These are phyloP conservation scores for Singerocomus inundabilis DNA, from an alignment of 1,284 basidiomycete genomes.

Conservation along the genomic window DNA sequence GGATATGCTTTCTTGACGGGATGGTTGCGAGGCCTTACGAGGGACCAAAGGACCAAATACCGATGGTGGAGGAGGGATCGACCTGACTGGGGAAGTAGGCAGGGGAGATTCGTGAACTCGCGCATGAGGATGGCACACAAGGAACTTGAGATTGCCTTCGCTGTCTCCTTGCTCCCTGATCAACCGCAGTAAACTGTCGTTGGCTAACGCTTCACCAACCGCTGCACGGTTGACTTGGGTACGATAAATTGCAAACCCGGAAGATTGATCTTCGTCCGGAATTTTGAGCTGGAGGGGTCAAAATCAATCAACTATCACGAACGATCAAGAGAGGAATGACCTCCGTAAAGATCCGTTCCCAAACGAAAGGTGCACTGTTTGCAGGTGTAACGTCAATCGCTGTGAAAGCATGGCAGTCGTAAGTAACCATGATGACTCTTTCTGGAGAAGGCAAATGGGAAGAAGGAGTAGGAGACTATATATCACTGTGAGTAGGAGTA, in stretches of 20 bases:
- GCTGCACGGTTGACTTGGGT: slow-evolving; percentile 81
- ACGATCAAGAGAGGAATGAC: slow-evolving; percentile 41
- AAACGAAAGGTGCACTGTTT: slow-evolving; percentile 68
- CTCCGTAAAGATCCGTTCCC: slow-evolving; percentile 83
- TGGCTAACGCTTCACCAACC: slow-evolving; percentile 65
- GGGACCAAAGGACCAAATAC: slow-evolving; percentile 42
- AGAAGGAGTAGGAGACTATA: slow-evolving; percentile 33
- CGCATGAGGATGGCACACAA: slow-evolving; percentile 66
- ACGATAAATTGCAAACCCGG: slow-evolving; percentile 75
- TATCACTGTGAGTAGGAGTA: slow-evolving; percentile 8
- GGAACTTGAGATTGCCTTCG: slow-evolving; percentile 76
- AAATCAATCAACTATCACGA: slow-evolving; percentile 9
- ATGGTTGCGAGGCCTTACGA: slow-evolving; percentile 48
- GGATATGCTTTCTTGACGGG: slow-evolving; percentile 67
- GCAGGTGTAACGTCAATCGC: slow-evolving; percentile 78
- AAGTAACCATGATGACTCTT: slow-evolving; percentile 72
- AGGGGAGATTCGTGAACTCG: slow-evolving; percentile 53
- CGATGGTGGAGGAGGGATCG: slow-evolving; percentile 51
- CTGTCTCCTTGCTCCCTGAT: slow-evolving; percentile 72
- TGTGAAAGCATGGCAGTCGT: slow-evolving; percentile 78
- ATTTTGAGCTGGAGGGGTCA: slow-evolving; percentile 66
- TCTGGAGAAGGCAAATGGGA: slow-evolving; percentile 30
- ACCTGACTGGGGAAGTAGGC: slow-evolving; percentile 43
- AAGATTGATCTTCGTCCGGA: slow-evolving; percentile 73
- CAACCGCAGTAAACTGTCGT: slow-evolving; percentile 69